Percentiles rank a stretch among this genome's conserved stretches.
These are phyloP conservation scores for Sphaerostilbella broomeana DNA, from an alignment of 2,329 filamentous ascomycete species.

Conservation along the genomic window DNA sequence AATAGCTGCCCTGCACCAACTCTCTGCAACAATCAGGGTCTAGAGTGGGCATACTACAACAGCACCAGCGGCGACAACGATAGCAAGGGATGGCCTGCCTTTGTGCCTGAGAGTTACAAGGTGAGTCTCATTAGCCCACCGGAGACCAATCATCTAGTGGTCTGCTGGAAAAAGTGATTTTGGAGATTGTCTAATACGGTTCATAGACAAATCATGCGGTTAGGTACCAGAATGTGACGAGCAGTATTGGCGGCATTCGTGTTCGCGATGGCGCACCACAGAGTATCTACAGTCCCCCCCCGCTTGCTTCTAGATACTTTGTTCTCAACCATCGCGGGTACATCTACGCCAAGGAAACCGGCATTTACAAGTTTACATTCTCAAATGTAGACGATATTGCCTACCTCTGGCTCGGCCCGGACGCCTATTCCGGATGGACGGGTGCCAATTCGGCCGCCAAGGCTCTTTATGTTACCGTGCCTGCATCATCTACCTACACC, in stretches of 20 bases:
- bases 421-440: constrained; percentile 19
- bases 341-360: constrained; percentile 19
- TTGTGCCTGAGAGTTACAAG: constrained; percentile 1
- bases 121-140: too few species aligned
- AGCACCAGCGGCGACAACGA: neutral
- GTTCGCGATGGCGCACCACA: constrained; percentile 1
- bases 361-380: constrained; percentile 19
- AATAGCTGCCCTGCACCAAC: constrained; percentile 2
- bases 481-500: constrained; percentile 16
- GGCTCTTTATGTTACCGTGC: constrained; percentile 15
- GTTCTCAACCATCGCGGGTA: constrained; percentile 21
- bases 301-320: constrained; percentile 13
- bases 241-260: constrained; percentile 4
- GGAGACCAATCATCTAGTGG: too few species aligned
- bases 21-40: constrained; percentile 5
- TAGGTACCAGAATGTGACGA: neutral
- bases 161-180: too few species aligned
- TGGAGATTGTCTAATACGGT: neutral
- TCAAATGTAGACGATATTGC: constrained; percentile 15
- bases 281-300: constrained; percentile 4
- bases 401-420: constrained; percentile 16
- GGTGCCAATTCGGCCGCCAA: constrained; percentile 17
- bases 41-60: constrained; percentile 6
- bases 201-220: neutral
- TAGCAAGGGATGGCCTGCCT: neutral